Percentiles rank a stretch among this genome's conserved stretches.
Evolutionary conservation across 768 basidiomycete genomes (phyloP).

Genomic region (Lactifluus piperatus): DNA sequence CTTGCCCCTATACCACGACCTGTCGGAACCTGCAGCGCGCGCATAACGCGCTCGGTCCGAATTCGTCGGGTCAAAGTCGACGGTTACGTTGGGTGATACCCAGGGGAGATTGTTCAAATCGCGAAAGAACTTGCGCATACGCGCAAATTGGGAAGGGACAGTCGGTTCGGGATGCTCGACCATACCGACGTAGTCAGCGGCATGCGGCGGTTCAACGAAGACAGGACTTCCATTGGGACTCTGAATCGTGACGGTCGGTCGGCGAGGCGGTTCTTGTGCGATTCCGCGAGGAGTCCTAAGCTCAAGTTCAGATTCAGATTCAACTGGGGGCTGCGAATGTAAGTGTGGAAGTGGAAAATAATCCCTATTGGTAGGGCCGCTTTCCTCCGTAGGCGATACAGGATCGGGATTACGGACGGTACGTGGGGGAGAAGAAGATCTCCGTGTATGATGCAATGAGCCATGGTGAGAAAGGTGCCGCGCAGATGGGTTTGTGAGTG

Average conservation of each 20-base stretch:
- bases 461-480: slow-evolving; percentile 13
- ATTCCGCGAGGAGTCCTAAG: background rate
- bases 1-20: slow-evolving; percentile 18
- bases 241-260: slow-evolving; percentile 16
- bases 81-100: slow-evolving; percentile 15
- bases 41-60: slow-evolving; percentile 3
- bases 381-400: slow-evolving; percentile 4
- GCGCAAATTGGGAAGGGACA: slow-evolving; percentile 13
- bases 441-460: slow-evolving; percentile 6
- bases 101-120: slow-evolving; percentile 18
- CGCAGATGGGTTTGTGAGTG: slow-evolving; percentile 10
- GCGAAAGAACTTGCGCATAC: slow-evolving; percentile 17
- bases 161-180: slow-evolving; percentile 9
- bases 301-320: background rate
- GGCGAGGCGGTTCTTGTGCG: background rate
- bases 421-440: slow-evolving; percentile 16
- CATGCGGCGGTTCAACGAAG: slow-evolving; percentile 8
- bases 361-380: background rate
- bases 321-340: background rate
- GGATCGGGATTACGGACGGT: slow-evolving; percentile 21
- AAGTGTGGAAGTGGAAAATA: background rate
- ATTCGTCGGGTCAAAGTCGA: slow-evolving; percentile 16
- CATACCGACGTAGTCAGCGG: slow-evolving; percentile 18
- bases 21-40: background rate
- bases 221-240: slow-evolving; percentile 13